Base-by-base conservation (phyloP, 176 grass and related monocot genomes). In the Leersia perrieri region DNA sequence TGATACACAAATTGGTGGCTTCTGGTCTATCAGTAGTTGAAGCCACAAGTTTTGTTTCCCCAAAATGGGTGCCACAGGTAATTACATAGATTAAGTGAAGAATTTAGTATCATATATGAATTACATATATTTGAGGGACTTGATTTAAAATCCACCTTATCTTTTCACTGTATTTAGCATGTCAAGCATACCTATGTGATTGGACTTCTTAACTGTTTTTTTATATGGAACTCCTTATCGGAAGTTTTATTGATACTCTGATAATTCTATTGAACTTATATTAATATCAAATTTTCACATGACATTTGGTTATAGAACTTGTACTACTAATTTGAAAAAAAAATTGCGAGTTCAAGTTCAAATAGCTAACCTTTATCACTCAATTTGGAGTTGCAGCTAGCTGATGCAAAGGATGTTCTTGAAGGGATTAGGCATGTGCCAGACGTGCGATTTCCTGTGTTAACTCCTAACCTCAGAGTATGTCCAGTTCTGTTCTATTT, bases 31-130 rank as follows among this genome's bases (percentile, higher is more conserved):
- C 90, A 28, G 84, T 91, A 62, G 84, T 98, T 70, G 96, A 98
- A 81, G 96, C 92, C 40, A 98, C 96, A 82, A 98, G 96, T 91
- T 98, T 98, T 86, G 96, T 98, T 66, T 98, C 96, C 36, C 92
- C 92, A 67, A 98, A 93, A 93, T 95, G 96, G 96, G 84, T 98
- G 35, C 96, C 92, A 2, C 96, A 98, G 96, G 96, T 98, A 83
- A 81, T 66, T 31, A 49, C 28, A 25, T 53, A 69, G 28, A 71
- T 22, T 25, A 28, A 9, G 31, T 64, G 4, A 63, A 70, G 71
- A 4, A 61, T 11, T 5, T 68, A 66, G 32, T 32, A 9, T 30
- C 1, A 29, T 13, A 2, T 3, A 16, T 6, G 49, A 47, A 3
- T 41, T 58, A 11, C n/a, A 73, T 27, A 70, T 34, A 22, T 31